Evolutionary conservation across 2,329 filamentous ascomycete species (phyloP).

Genomic region (Geosmithia putterillii): DNA sequence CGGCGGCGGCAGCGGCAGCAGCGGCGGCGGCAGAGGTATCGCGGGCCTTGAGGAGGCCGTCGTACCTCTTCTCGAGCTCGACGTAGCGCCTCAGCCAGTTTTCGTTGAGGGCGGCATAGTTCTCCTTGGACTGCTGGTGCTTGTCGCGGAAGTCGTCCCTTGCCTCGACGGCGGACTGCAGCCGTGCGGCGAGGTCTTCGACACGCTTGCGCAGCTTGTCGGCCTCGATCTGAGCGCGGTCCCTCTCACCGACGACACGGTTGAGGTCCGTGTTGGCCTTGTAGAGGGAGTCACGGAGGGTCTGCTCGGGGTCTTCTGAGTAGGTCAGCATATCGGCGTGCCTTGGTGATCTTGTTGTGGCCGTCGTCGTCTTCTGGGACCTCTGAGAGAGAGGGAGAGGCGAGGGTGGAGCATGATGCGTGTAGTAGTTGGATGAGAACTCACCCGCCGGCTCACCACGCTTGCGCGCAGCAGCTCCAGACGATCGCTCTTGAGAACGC

Average conservation of each 20-base stretch:
- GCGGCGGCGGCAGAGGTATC: slow-evolving; percentile 7
- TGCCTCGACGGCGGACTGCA: neutral
- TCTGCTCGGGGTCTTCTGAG: neutral
- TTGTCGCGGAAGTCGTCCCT: neutral
- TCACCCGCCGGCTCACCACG: too few relatives aligned
- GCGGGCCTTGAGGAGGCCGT: slow-evolving; percentile 5
- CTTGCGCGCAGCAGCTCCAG: too few relatives aligned
- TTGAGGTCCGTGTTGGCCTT: slow-evolving; percentile 12
- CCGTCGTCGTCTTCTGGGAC: neutral
- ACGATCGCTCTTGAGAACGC: too few relatives aligned
- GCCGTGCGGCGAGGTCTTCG: slow-evolving; percentile 6
- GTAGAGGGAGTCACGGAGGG: slow-evolving; percentile 8
- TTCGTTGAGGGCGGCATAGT: slow-evolving; percentile 2
- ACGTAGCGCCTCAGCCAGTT: neutral
- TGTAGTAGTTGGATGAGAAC: too few relatives aligned
- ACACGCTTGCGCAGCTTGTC: slow-evolving; percentile 16
- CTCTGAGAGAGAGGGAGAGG: too few relatives aligned
- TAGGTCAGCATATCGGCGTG: neutral
- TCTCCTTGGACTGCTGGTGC: slow-evolving; percentile 1
- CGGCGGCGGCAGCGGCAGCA: neutral
- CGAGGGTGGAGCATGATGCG: too few relatives aligned
- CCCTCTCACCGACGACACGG: slow-evolving; percentile 8
- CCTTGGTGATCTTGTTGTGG: too few relatives aligned
- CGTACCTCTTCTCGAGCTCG: neutral
- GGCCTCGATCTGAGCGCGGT: slow-evolving; percentile 12